Evolutionary conservation across 1,284 basidiomycete species (phyloP), one percentile per base, ranked within the genome.

Genomic region (Ceratobasidium sp.): DNA sequence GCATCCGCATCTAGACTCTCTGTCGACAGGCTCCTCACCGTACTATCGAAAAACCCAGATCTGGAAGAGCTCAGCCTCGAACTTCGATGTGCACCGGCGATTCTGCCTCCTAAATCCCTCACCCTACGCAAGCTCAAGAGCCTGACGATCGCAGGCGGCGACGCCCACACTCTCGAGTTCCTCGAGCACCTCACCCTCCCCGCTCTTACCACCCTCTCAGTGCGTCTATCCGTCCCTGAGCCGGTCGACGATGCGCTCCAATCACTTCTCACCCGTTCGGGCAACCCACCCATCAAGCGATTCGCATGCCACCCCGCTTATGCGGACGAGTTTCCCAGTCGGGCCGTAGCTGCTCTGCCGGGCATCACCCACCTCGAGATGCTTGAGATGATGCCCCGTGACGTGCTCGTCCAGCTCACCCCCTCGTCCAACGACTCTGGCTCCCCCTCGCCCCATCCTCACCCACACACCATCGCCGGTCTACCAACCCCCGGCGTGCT

Each of bases 191-290:
- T 92, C 36, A 79, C 83, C 14, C 80, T 88, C 9, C 90, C 90
- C 0, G 76, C 79, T 1, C 80, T 92, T 43, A 83, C 84, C 26
- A 79, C 82, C 18, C 83, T 92, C 12, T 85, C 83, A 3, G 80
- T 91, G 64, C 77, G 85, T 91, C 73, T 89, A 90, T 78, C 83
- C 86, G 0, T 55, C 85, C 89, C 41, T 88, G 90, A 74, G 73
- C 75, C 74, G 85, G 83, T 90, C 72, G 90, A 91, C 76, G 89
- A 91, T 52, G 83, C 84, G 18, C 86, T 92, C 70, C 82, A 84
- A 10, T 82, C 82, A 58, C 84, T 92, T 30, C 81, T 90, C 41
- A 78, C 83, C 16, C 86, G 90, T 41, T 89, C 88, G 0, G 82
- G 83, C 36, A 80, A 83, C 55, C 88, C 88, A 0, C 83, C 85